Evolutionary conservation across 2,329 filamentous ascomycete genomes (phyloP).

Genomic region (Dryadomyces quercus-mongolicae): DNA sequence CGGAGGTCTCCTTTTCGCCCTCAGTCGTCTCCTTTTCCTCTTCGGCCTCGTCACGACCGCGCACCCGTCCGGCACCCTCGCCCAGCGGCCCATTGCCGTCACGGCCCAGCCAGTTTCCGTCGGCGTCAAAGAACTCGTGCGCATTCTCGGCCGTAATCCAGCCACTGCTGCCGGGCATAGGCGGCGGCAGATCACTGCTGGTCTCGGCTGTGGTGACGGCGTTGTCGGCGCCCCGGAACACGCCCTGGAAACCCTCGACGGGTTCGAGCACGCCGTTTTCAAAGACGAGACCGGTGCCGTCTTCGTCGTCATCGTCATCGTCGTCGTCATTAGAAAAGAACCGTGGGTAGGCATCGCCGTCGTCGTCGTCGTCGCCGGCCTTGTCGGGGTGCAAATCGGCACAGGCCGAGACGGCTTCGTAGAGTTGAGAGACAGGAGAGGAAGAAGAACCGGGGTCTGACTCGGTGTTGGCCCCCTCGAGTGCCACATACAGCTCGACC

Average conservation of each 20-base stretch:
- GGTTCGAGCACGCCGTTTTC: constrained; percentile 39
- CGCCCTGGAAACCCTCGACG: constrained; percentile 46
- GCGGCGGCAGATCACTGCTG: constrained; percentile 44
- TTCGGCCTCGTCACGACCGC: constrained; percentile 35
- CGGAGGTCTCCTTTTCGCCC: not conserved
- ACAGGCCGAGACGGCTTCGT: constrained; percentile 59
- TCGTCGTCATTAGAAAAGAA: constrained; percentile 32
- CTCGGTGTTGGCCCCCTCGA: constrained; percentile 17
- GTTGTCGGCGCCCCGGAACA: constrained; percentile 32
- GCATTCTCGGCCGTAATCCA: constrained; percentile 94
- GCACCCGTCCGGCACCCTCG: constrained; percentile 50
- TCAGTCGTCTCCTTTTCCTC: constrained; percentile 25
- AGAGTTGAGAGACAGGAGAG: constrained; percentile 36
- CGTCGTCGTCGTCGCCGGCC: constrained; percentile 45
- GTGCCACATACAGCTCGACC: constrained; percentile 56
- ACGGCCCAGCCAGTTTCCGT: constrained; percentile 63
- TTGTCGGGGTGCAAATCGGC: constrained; percentile 67
- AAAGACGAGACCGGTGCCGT: constrained; percentile 42
- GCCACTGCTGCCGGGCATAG: constrained; percentile 60
- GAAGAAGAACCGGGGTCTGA: constrained; percentile 1
- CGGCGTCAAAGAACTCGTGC: constrained; percentile 66
- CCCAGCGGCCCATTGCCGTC: constrained; percentile 39
- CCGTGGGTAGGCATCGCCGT: constrained; percentile 37
- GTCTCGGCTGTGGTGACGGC: constrained; percentile 11
- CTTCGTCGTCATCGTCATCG: constrained; percentile 28